A percentile compares a stretch with the other conserved stretches of the same genome.
Evolutionary conservation across 176 grass and related monocot genomes (phyloP).

Genomic region (Avena eriantha): DNA sequence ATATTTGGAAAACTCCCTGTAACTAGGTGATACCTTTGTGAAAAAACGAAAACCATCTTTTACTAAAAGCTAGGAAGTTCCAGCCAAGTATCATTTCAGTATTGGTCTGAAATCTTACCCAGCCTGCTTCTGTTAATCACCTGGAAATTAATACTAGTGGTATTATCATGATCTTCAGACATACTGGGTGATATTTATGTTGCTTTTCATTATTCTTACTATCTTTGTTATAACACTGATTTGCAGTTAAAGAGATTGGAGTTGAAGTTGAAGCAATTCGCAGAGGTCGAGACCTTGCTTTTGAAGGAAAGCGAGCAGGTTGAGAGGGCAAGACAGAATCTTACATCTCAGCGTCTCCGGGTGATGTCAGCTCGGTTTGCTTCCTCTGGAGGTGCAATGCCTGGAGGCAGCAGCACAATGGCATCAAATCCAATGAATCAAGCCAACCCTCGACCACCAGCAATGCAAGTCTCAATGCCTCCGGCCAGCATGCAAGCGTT

Average conservation of each 20-base stretch:
- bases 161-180: background rate
- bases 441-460: constrained; percentile 40
- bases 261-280: constrained; percentile 96
- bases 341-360: constrained; percentile 56
- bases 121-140: constrained; percentile 13
- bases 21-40: constrained; percentile 7
- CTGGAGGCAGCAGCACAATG: constrained; percentile 39
- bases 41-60: constrained; percentile 9
- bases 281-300: constrained; percentile 83
- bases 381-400: constrained; percentile 37
- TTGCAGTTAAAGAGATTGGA: constrained; percentile 94
- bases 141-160: background rate
- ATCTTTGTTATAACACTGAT: constrained; percentile 16
- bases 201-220: constrained; percentile 29
- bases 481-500: constrained; percentile 49
- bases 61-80: background rate
- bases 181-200: constrained; percentile 30
- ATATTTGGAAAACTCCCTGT: background rate
- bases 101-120: constrained; percentile 11
- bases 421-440: constrained; percentile 55
- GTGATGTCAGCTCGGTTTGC: constrained; percentile 63
- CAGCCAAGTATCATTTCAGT: background rate
- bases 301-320: constrained; percentile 86
- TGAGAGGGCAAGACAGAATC: constrained; percentile 68
- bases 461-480: constrained; percentile 36